A percentile compares a stretch with the other conserved stretches of the same genome.
Conservation (phyloP, 768 basidiomycete genomes). For the Tremella yokohamensis region DNA sequence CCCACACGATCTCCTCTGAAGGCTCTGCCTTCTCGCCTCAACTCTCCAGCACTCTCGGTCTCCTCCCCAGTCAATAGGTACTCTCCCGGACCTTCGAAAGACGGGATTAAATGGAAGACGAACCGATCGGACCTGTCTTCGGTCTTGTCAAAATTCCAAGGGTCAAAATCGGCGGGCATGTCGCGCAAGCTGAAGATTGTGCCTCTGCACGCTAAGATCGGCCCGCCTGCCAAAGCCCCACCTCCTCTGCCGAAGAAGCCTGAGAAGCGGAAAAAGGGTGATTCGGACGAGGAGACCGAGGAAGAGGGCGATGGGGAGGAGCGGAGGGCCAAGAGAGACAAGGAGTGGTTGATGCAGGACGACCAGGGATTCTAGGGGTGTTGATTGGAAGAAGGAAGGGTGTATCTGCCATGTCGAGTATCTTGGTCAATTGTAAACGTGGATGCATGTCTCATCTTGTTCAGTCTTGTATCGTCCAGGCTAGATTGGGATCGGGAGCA, state of each 20-base stretch:
- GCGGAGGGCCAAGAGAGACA: constrained; percentile 19
- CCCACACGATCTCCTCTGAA: constrained; percentile 8
- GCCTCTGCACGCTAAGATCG: constrained; percentile 43
- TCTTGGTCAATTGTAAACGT: no score
- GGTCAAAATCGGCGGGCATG: constrained; percentile 34
- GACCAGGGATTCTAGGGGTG: background rate
- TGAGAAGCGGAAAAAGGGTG: constrained; percentile 38
- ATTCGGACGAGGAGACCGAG: constrained; percentile 34
- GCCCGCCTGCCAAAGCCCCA: constrained; percentile 36
- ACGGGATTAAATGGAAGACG: constrained; percentile 25
- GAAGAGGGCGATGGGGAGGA: constrained; percentile 35
- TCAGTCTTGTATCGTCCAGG: no score
- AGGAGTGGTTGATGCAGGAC: constrained; percentile 4
- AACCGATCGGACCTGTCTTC: constrained; percentile 30
- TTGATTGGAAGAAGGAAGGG: no score
- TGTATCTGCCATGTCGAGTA: no score
- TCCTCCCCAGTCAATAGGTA: constrained; percentile 9
- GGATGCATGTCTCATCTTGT: no score
- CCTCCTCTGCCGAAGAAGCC: constrained; percentile 43
- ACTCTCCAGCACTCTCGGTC: constrained; percentile 9
- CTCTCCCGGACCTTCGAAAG: constrained; percentile 33
- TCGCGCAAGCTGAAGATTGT: constrained; percentile 30
- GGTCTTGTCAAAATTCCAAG: constrained; percentile 37
- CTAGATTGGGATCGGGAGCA: no score
- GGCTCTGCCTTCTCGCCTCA: constrained; percentile 7